A percentile compares a stretch with the other conserved stretches of the same genome.
Conservation (phyloP, 306 rosid genomes). For the Senna tora region DNA sequence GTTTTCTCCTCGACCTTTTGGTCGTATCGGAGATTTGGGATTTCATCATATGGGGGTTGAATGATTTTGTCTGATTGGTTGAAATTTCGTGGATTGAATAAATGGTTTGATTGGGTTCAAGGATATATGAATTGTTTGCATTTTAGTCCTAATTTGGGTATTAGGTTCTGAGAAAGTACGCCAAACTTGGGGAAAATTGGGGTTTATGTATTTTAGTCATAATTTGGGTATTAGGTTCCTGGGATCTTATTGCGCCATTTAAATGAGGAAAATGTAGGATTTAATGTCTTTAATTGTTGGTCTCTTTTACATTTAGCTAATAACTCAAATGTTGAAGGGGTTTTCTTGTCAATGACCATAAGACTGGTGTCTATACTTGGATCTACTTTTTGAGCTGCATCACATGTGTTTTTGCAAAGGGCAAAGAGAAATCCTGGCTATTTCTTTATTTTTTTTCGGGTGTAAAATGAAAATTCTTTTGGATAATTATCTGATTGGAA, state of each 20-base stretch:
- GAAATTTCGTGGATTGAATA: slow-evolving; percentile 26
- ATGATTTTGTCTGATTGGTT: slow-evolving; percentile 6
- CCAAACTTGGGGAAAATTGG: slow-evolving; percentile 21
- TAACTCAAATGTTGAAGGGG: neutral
- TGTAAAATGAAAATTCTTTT: neutral
- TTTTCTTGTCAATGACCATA: neutral
- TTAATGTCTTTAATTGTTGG: neutral
- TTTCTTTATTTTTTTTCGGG: slow-evolving; percentile 12
- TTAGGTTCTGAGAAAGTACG: slow-evolving; percentile 32
- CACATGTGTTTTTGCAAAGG: slow-evolving; percentile 10
- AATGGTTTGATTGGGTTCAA: slow-evolving; percentile 30
- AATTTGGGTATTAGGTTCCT: neutral
- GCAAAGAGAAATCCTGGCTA: neutral
- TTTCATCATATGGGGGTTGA: slow-evolving; percentile 27
- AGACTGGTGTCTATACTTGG: neutral
- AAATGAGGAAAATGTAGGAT: neutral
- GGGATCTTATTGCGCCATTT: neutral
- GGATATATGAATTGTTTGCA: slow-evolving; percentile 32
- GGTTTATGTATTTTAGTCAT: slow-evolving; percentile 1
- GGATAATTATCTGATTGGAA: neutral
- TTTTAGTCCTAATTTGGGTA: too few relatives aligned
- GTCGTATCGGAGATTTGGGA: slow-evolving; percentile 36
- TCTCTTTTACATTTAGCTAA: slow-evolving; percentile 7
- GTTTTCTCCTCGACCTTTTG: neutral
- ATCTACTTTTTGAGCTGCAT: slow-evolving; percentile 1